Evolutionary conservation across 2,329 filamentous ascomycete genomes (phyloP).

Genomic region (Xylariales sp.): DNA sequence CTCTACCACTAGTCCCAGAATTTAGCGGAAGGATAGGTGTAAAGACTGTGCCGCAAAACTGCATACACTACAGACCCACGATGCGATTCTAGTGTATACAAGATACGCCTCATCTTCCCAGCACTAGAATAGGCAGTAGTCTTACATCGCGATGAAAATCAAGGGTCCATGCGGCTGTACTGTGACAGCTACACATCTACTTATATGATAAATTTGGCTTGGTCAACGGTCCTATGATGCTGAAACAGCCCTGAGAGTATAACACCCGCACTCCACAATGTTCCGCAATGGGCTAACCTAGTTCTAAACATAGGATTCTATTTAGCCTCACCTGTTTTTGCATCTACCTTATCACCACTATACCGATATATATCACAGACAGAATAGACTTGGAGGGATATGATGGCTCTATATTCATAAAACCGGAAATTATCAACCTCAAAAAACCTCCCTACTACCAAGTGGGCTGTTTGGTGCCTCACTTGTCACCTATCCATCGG

Average conservation of each 20-base stretch:
- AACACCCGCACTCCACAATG: background rate
- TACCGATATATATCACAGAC: too few relatives aligned
- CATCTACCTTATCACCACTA: background rate
- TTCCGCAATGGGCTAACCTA: background rate
- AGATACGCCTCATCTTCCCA: slow-evolving; percentile 4
- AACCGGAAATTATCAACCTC: slow-evolving; percentile 15
- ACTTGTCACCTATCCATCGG: slow-evolving; percentile 17
- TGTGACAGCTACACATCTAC: slow-evolving; percentile 10
- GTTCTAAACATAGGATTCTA: background rate
- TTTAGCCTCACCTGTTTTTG: background rate
- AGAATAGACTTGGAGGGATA: background rate
- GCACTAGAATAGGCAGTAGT: background rate
- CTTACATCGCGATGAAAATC: background rate
- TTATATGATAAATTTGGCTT: background rate
- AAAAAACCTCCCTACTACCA: slow-evolving; percentile 8
- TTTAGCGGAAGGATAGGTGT: background rate
- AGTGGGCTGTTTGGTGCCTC: slow-evolving; percentile 9
- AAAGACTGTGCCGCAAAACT: slow-evolving; percentile 20
- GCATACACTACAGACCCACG: slow-evolving; percentile 22
- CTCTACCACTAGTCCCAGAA: background rate
- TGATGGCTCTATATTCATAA: slow-evolving; percentile 6
- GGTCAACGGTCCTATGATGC: background rate
- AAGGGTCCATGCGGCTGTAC: background rate
- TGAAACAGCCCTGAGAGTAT: background rate
- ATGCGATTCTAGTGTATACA: slow-evolving; percentile 10